Conservation (phyloP, 495 filamentous ascomycete genomes). For the Jackrogersella minutella region DNA sequence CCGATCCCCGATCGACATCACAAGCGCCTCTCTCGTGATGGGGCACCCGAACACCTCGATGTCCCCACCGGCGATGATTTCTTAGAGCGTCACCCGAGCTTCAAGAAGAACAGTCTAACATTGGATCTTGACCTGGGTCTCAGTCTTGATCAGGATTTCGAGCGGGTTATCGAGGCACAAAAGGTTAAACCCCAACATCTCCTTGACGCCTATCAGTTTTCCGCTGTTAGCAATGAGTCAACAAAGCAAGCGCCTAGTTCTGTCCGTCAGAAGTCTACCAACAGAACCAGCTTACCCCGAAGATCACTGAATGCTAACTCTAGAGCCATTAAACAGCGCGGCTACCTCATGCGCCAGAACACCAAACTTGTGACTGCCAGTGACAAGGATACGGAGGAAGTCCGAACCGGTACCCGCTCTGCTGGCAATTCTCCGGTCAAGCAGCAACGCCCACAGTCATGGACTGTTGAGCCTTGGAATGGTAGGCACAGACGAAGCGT, state of each 20-base stretch:
- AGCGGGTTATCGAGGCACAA: constrained; percentile 94
- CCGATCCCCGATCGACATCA: constrained; percentile 68
- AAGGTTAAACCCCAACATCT: constrained; percentile 79
- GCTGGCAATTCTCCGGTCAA: constrained; percentile 79
- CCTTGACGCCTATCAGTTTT: constrained; percentile 39
- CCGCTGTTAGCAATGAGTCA: constrained; percentile 13
- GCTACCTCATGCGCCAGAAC: constrained; percentile 98
- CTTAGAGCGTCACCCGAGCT: constrained; percentile 61
- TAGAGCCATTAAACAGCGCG: constrained; percentile 74
- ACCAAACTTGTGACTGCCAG: constrained; percentile 96
- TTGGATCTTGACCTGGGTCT: constrained; percentile 85
- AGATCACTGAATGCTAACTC: constrained; percentile 64
- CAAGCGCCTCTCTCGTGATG: constrained; percentile 58
- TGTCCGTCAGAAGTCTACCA: constrained; percentile 3
- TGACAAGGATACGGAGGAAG: constrained; percentile 63
- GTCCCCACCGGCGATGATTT: constrained; percentile 46
- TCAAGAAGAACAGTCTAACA: constrained; percentile 65
- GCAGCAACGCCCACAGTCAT: constrained; percentile 74
- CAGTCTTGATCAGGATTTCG: constrained; percentile 90
- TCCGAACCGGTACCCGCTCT: constrained; percentile 63
- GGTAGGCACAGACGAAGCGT: constrained; percentile 72
- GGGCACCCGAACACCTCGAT: constrained; percentile 45
- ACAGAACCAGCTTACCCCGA: constrained; percentile 1
- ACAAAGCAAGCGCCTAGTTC: constrained; percentile 38
- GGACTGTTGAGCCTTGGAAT: constrained; percentile 98